These are phyloP conservation scores for Gastrodia elata DNA, from an alignment of 106 monocot genomes.

Conservation along the genomic window DNA sequence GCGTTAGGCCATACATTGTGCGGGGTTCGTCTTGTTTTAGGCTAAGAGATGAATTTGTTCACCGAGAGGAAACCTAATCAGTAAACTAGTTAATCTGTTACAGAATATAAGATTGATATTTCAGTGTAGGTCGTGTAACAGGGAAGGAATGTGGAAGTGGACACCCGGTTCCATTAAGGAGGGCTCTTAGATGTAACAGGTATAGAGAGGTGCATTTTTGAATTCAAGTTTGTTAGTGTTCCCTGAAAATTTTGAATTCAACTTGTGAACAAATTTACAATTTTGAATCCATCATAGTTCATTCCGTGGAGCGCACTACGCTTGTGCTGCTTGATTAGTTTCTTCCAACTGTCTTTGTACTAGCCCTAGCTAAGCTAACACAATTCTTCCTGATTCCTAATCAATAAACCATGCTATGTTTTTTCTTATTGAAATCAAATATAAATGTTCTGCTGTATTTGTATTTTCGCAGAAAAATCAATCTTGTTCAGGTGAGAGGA, in stretches of 20 bases:
- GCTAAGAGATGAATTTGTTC: neutral
- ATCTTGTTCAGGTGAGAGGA: neutral
- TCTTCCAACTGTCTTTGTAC: neutral
- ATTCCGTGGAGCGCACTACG: neutral
- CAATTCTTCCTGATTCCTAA: neutral
- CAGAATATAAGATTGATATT: neutral
- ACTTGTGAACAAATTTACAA: neutral
- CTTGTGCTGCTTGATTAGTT: neutral
- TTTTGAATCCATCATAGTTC: neutral
- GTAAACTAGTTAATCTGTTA: neutral
- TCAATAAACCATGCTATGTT: neutral
- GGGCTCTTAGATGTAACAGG: neutral
- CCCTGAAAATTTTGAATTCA: too few species aligned
- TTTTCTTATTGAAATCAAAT: neutral
- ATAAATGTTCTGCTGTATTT: neutral
- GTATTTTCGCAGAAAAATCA: conserved; percentile 2
- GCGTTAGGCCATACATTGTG: too few species aligned
- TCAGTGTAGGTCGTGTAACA: neutral
- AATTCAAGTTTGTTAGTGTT: neutral
- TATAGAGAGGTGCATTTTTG: neutral
- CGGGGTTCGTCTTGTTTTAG: too few species aligned
- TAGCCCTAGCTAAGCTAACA: neutral
- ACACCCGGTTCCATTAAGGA: neutral
- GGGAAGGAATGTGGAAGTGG: neutral
- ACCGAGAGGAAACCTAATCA: too few species aligned